These are phyloP conservation scores for Hanseniaspora vineae DNA, from an alignment of 805 yeast genomes.

Conservation along the genomic window DNA sequence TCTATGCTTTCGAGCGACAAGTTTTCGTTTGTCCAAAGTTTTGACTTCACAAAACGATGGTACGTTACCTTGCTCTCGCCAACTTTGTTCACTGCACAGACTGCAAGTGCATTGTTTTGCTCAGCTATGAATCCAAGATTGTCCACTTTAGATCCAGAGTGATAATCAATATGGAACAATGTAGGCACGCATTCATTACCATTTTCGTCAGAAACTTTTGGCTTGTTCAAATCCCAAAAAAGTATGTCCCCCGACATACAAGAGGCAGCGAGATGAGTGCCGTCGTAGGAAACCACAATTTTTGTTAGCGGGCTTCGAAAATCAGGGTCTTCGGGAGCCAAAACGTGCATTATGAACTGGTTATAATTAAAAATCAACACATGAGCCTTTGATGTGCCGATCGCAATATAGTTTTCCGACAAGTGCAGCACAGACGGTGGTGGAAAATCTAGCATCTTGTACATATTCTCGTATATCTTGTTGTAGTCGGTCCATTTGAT, in stretches of 20 bases:
- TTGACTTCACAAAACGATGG: neutral
- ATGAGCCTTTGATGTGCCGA: conserved; percentile 63
- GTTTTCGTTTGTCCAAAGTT: conserved; percentile 13
- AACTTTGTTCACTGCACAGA: conserved; percentile 32
- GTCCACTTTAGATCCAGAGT: conserved; percentile 24
- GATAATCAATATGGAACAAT: conserved; percentile 22
- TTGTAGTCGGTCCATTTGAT: neutral
- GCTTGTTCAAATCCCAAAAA: conserved; percentile 48
- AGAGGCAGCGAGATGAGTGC: conserved; percentile 58
- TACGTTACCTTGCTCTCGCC: neutral
- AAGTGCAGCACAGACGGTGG: conserved; percentile 32
- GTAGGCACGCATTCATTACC: conserved; percentile 4
- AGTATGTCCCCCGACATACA: conserved; percentile 48
- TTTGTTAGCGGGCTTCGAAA: conserved; percentile 37
- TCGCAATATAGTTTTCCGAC: conserved; percentile 32
- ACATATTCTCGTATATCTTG: conserved; percentile 3
- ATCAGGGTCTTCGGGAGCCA: conserved; percentile 12
- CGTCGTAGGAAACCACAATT: conserved; percentile 53
- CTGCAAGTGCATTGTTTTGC: conserved; percentile 42
- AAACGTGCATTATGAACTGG: conserved; percentile 39
- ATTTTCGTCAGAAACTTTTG: conserved; percentile 9
- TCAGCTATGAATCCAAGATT: conserved; percentile 36
- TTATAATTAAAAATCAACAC: conserved; percentile 56
- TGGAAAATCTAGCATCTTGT: conserved; percentile 3
- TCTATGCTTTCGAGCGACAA: conserved; percentile 15